Evolutionary conservation across 345 rosid species (phyloP).

Genomic region (Garcia nutans): DNA sequence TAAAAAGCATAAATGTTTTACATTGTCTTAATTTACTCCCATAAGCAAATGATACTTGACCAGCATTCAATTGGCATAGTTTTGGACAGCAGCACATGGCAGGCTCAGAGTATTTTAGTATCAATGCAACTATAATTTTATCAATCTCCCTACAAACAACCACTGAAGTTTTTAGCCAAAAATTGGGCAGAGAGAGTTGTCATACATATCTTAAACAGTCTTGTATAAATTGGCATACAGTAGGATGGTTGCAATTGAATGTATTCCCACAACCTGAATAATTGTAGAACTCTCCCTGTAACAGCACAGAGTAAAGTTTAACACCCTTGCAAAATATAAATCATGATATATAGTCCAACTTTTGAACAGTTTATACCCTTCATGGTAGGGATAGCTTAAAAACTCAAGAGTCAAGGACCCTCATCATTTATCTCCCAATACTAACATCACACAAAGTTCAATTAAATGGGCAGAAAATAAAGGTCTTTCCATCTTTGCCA

Average conservation of each 20-base stretch:
- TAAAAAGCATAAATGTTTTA: not conserved
- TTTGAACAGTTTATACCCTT: slow-evolving; percentile 3
- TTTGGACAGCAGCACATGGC: not conserved
- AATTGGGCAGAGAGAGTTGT: slow-evolving; percentile 1
- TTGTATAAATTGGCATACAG: slow-evolving; percentile 83
- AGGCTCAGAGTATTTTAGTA: not conserved
- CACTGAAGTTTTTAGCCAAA: not conserved
- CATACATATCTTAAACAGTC: slow-evolving; percentile 74
- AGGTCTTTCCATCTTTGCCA: not conserved
- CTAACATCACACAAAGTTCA: not conserved
- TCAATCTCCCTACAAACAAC: not conserved
- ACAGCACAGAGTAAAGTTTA: slow-evolving; percentile 19
- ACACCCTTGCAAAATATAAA: not conserved
- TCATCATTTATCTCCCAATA: not conserved
- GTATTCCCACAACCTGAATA: slow-evolving; percentile 99
- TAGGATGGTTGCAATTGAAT: slow-evolving; percentile 96
- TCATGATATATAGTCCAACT: not conserved
- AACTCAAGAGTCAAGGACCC: not conserved
- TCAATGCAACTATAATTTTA: not conserved
- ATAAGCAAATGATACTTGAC: not conserved
- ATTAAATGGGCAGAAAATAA: not conserved
- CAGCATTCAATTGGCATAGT: not conserved
- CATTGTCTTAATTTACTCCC: not conserved
- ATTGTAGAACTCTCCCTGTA: slow-evolving; percentile 93
- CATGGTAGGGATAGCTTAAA: not conserved